Evolutionary conservation across 768 basidiomycete species (phyloP).

Genomic region (Agaricus subrufescens): DNA sequence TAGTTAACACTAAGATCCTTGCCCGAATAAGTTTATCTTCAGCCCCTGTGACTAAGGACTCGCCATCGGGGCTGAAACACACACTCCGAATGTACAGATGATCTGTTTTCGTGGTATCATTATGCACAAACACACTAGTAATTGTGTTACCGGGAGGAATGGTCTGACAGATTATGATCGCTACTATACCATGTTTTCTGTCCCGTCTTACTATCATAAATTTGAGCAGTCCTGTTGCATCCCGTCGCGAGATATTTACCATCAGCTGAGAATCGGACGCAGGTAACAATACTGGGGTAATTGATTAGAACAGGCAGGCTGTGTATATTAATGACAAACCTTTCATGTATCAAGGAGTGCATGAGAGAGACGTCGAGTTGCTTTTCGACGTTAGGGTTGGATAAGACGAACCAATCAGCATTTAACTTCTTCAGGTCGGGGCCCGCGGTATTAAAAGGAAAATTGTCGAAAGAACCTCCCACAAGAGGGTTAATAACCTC

Average conservation of each 20-base stretch:
- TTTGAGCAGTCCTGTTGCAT: conserved; percentile 91
- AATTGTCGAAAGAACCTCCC: too few species aligned
- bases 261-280: conserved; percentile 92
- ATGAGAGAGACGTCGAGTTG: conserved; percentile 69
- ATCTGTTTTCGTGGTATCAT: conserved; percentile 62
- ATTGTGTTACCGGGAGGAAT: not conserved
- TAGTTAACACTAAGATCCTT: conserved; percentile 16
- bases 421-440: conserved; percentile 62
- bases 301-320: not conserved
- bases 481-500: too few species aligned
- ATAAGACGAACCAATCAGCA: conserved; percentile 81
- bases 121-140: conserved; percentile 71
- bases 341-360: conserved; percentile 80
- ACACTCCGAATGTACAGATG: conserved; percentile 92
- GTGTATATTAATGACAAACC: too few species aligned
- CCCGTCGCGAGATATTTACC: conserved; percentile 90
- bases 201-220: conserved; percentile 91
- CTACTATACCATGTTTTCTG: conserved; percentile 69
- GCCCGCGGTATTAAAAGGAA: conserved; percentile 38
- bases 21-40: conserved; percentile 89
- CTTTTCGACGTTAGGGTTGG: conserved; percentile 71
- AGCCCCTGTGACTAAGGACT: conserved; percentile 83
- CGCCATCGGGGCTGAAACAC: conserved; percentile 85
- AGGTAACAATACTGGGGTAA: conserved; percentile 56
- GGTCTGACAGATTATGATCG: not conserved